phyloP scores from a whole-genome alignment of 1,284 basidiomycete genomes.

The Psilocybe mexicana region DNA sequence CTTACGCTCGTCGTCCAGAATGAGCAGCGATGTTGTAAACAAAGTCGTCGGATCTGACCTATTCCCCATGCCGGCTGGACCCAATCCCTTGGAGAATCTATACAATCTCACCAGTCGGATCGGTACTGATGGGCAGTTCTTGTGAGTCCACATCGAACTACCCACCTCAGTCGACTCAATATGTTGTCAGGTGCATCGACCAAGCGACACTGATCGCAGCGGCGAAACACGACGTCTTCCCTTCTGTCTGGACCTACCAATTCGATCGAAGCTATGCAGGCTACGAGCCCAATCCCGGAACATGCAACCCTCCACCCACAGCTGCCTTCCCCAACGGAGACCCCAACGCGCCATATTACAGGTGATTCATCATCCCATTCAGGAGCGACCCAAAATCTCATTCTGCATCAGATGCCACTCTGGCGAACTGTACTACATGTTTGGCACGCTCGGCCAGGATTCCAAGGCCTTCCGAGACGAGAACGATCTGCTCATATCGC shows the following conservation, averaged over 20 bases:
- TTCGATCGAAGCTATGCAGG: slow-evolving; percentile 32
- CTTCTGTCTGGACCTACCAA: slow-evolving; percentile 30
- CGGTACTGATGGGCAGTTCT: slow-evolving; percentile 31
- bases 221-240: slow-evolving; percentile 28
- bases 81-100: slow-evolving; percentile 25
- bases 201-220: slow-evolving; percentile 33
- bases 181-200: slow-evolving; percentile 26
- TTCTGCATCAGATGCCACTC: slow-evolving; percentile 31
- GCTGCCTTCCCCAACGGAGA: slow-evolving; percentile 30
- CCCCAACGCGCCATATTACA: slow-evolving; percentile 31
- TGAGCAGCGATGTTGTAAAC: slow-evolving; percentile 16
- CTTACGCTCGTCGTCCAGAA: neutral
- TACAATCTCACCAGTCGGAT: slow-evolving; percentile 31
- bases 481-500: slow-evolving; percentile 29
- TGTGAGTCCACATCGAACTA: slow-evolving; percentile 13
- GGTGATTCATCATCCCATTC: slow-evolving; percentile 14
- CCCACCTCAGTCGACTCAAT: too few relatives aligned
- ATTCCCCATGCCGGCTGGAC: slow-evolving; percentile 25
- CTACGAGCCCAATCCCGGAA: slow-evolving; percentile 28
- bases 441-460: slow-evolving; percentile 22
- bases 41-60: slow-evolving; percentile 19
- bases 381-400: neutral
- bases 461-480: slow-evolving; percentile 30
- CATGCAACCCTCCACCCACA: slow-evolving; percentile 26
- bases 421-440: slow-evolving; percentile 33